A percentile compares a stretch with the other conserved stretches of the same genome.
phyloP scores from a whole-genome alignment of 768 basidiomycete genomes.

The Tephrocybe sp. region DNA sequence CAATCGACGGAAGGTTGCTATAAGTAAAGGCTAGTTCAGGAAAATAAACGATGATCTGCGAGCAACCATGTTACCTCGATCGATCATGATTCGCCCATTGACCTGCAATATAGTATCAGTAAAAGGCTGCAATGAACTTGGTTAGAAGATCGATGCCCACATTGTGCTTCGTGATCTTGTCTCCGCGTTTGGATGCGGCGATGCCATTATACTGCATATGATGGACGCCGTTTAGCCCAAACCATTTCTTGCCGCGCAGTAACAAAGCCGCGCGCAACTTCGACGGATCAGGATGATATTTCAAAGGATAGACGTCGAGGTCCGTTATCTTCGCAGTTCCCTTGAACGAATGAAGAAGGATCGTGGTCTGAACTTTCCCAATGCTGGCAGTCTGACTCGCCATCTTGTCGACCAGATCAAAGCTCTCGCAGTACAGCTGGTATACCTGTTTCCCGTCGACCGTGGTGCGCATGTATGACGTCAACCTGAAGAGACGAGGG shows the following conservation, averaged over 20 bases:
- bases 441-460: conserved; percentile 38
- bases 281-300: conserved; percentile 47
- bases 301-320: conserved; percentile 53
- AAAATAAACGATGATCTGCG: no score
- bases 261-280: conserved; percentile 39
- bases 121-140: no score
- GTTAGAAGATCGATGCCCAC: conserved; percentile 27
- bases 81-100: conserved; percentile 60
- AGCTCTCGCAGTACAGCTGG: conserved; percentile 47
- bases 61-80: conserved; percentile 53
- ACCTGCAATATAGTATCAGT: conserved; percentile 32
- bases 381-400: conserved; percentile 35
- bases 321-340: conserved; percentile 51
- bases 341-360: conserved; percentile 42
- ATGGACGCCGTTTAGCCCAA: conserved; percentile 49
- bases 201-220: conserved; percentile 59
- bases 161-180: conserved; percentile 47
- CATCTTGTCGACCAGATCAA: conserved; percentile 48
- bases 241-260: conserved; percentile 59
- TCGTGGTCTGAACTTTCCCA: conserved; percentile 38
- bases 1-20: conserved; percentile 49
- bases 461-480: conserved; percentile 34
- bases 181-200: conserved; percentile 37
- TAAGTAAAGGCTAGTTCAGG: not conserved
- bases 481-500: conserved; percentile 48